A percentile compares a stretch with the other conserved stretches of the same genome.
Evolutionary conservation across 148 eudicot genomes (phyloP).

Genomic region (Beta vulgaris): DNA sequence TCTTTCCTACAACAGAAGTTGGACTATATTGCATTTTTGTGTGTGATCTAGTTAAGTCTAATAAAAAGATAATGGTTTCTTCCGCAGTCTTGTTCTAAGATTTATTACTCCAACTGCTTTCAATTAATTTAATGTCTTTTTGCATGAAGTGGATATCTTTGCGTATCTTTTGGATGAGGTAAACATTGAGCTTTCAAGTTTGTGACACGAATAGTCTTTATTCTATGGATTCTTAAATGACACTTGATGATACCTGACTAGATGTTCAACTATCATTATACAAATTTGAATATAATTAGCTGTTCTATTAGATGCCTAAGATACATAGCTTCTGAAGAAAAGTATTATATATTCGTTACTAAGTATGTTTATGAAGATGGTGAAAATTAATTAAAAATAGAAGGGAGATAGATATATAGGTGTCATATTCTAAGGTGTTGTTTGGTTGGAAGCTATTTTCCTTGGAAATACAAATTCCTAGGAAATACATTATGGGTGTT

Average conservation of each 20-base stretch:
- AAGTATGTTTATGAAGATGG: no score
- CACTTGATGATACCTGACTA: slow-evolving; percentile 19
- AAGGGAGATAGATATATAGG: no score
- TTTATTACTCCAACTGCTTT: slow-evolving; percentile 9
- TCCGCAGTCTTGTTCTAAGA: slow-evolving; percentile 3
- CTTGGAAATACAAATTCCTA: no score
- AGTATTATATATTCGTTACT: background rate
- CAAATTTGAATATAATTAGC: background rate
- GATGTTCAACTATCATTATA: slow-evolving; percentile 10
- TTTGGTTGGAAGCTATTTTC: no score
- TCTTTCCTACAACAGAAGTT: no score
- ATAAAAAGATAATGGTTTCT: background rate
- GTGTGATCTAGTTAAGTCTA: no score
- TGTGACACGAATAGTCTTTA: slow-evolving; percentile 8
- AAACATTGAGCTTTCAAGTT: slow-evolving; percentile 19
- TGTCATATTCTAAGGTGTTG: no score
- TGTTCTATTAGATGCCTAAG: background rate
- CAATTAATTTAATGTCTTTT: background rate
- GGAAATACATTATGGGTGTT: no score
- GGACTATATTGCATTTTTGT: no score
- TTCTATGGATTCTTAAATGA: background rate
- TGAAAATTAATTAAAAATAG: no score
- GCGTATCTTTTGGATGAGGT: slow-evolving; percentile 26
- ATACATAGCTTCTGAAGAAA: background rate
- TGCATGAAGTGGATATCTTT: slow-evolving; percentile 19